A percentile compares a stretch with the other conserved stretches of the same genome.
Evolutionary conservation across 2,329 filamentous ascomycete genomes (phyloP).

Genomic region (Chalaropsis thielavioides): DNA sequence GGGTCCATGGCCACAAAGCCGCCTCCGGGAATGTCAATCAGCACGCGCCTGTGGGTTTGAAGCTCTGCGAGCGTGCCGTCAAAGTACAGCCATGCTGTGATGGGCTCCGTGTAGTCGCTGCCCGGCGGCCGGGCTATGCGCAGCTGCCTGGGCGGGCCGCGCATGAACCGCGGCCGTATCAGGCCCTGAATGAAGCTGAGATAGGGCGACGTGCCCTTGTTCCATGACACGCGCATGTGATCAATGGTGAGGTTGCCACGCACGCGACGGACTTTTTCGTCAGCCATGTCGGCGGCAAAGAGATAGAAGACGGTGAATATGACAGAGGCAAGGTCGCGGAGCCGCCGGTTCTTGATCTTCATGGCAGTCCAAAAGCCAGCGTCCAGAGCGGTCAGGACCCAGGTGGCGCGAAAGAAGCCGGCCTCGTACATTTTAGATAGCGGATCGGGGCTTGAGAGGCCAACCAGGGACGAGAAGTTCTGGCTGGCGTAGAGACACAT

Average conservation of each 20-base stretch:
- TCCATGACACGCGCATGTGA: constrained; percentile 85
- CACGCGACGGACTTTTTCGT: constrained; percentile 91
- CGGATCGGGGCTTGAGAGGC: constrained; percentile 83
- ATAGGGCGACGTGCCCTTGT: constrained; percentile 84
- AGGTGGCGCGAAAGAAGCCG: constrained; percentile 89
- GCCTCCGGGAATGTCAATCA: constrained; percentile 84
- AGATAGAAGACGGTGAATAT: constrained; percentile 84
- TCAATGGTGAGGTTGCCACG: constrained; percentile 76
- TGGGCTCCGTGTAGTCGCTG: constrained; percentile 71
- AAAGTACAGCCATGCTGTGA: constrained; percentile 84
- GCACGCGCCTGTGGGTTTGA: constrained; percentile 58
- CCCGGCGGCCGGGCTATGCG: constrained; percentile 66
- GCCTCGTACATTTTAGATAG: constrained; percentile 86
- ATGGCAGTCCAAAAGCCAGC: constrained; percentile 98
- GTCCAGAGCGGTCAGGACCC: constrained; percentile 87
- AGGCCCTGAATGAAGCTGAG: constrained; percentile 57
- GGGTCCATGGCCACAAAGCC: constrained; percentile 96
- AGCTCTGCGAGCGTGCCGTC: constrained; percentile 72
- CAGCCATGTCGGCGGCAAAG: constrained; percentile 80
- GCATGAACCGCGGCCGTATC: constrained; percentile 63
- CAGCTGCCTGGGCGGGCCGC: constrained; percentile 67
- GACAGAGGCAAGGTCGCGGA: constrained; percentile 69
- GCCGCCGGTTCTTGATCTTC: constrained; percentile 64
- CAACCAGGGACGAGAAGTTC: constrained; percentile 86
- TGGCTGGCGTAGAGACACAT: constrained; percentile 81